phyloP scores from a whole-genome alignment of 768 basidiomycete species.

The Mrakia hoshinonis region DNA sequence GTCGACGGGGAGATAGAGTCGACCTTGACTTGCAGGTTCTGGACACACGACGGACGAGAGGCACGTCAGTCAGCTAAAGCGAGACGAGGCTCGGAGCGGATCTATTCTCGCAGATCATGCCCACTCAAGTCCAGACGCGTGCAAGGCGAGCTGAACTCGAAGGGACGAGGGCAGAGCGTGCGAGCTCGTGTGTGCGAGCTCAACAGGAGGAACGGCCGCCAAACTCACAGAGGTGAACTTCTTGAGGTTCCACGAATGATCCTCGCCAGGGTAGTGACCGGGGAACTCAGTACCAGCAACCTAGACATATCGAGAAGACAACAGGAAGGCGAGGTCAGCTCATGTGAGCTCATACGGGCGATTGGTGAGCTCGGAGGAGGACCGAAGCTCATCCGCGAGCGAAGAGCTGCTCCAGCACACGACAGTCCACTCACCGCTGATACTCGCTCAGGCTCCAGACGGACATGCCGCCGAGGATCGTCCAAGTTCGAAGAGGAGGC shows the following conservation, averaged over 20 bases:
- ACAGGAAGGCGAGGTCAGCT: neutral
- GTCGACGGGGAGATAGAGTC: conserved; percentile 71
- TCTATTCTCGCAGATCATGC: neutral
- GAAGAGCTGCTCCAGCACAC: no score
- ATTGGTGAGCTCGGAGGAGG: neutral
- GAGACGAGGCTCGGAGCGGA: neutral
- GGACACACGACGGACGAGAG: conserved; percentile 30
- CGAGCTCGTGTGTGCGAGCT: neutral
- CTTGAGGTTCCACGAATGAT: conserved; percentile 70
- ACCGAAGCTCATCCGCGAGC: neutral
- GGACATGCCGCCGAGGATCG: conserved; percentile 25
- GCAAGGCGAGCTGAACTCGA: neutral
- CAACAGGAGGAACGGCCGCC: neutral
- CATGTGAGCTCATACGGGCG: no score
- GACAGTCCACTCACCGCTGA: conserved; percentile 13
- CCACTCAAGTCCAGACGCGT: neutral
- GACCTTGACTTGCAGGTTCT: conserved; percentile 67
- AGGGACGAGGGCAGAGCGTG: neutral
- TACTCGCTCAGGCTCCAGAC: conserved; percentile 27
- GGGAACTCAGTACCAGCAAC: conserved; percentile 86
- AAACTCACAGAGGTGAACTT: conserved; percentile 64
- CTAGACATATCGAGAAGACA: conserved; percentile 37
- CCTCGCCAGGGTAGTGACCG: conserved; percentile 75
- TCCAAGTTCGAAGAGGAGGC: conserved; percentile 10
- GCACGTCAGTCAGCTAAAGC: conserved; percentile 1